Evolutionary conservation across 73 alveolate species (phyloP).

Genomic region (Paramecium caudatum): DNA sequence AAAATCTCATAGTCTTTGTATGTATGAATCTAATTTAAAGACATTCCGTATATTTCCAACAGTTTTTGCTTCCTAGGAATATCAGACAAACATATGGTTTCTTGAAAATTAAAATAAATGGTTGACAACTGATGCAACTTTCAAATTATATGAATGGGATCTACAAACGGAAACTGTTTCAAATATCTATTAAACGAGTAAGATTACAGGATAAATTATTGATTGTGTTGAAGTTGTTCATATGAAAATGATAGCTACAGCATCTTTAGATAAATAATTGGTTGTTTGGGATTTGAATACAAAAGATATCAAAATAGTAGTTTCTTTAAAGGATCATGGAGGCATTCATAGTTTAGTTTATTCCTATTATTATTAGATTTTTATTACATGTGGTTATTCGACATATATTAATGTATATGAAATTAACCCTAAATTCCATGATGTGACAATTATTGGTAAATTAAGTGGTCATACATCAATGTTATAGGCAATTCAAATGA

Average conservation of each 20-base stretch:
- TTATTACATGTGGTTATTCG: conserved; percentile 71
- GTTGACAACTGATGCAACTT: conserved; percentile 74
- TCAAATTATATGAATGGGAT: conserved; percentile 74
- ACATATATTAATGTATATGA: conserved; percentile 67
- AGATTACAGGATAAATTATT: conserved; percentile 42
- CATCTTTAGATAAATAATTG: conserved; percentile 67
- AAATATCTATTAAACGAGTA: neutral
- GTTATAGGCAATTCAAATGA: conserved; percentile 60
- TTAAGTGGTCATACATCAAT: conserved; percentile 72
- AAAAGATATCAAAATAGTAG: conserved; percentile 55
- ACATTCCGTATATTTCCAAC: conserved; percentile 50
- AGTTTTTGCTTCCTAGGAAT: conserved; percentile 51
- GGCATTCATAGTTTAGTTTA: conserved; percentile 70
- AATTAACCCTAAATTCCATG: conserved; percentile 72
- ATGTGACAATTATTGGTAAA: conserved; percentile 68
- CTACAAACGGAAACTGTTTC: conserved; percentile 62
- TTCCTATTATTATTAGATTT: conserved; percentile 61
- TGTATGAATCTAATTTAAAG: conserved; percentile 68
- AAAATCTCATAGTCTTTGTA: conserved; percentile 59
- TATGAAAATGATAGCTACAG: conserved; percentile 72
- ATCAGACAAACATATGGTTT: conserved; percentile 74
- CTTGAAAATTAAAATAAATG: conserved; percentile 71
- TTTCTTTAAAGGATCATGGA: conserved; percentile 54
- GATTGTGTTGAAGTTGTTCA: conserved; percentile 73
- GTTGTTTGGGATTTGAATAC: conserved; percentile 74